A percentile compares a stretch with the other conserved stretches of the same genome.
Evolutionary conservation across 164 flowering plant species (phyloP).

Genomic region (Umbilicus rupestris): DNA sequence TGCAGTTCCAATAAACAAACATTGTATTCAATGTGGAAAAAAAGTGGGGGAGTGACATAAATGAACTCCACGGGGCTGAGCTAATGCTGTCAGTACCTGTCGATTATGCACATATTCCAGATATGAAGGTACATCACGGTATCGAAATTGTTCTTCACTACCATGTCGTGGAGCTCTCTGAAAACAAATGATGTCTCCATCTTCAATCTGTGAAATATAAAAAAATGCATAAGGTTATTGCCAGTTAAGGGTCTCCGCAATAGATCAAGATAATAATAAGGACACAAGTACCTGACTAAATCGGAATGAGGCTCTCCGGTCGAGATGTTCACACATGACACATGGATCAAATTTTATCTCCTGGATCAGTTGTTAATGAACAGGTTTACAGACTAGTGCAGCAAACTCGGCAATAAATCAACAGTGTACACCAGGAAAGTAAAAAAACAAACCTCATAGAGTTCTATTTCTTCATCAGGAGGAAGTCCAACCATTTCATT

Average conservation of each 20-base stretch:
- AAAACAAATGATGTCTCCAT: conserved; percentile 61
- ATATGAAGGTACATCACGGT: conserved; percentile 69
- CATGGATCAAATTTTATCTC: conserved; percentile 92
- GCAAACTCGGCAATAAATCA: not conserved
- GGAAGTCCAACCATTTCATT: conserved; percentile 89
- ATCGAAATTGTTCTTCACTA: conserved; percentile 34
- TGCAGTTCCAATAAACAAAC: too few species aligned
- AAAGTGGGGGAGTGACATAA: not conserved
- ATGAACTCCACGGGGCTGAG: not conserved
- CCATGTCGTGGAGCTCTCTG: conserved; percentile 37
- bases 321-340: conserved; percentile 91
- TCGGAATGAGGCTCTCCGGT: conserved; percentile 63
- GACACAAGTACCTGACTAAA: conserved; percentile 54
- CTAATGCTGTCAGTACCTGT: conserved; percentile 31
- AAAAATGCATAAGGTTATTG: not conserved
- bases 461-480: conserved; percentile 82
- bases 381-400: not conserved
- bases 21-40: not conserved
- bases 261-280: not conserved
- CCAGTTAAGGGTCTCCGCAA: not conserved
- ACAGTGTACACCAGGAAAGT: not conserved
- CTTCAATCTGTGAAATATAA: conserved; percentile 38
- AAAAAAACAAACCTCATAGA: conserved; percentile 64
- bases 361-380: conserved; percentile 25
- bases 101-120: conserved; percentile 77